Evolutionary conservation across 2,329 filamentous ascomycete species (phyloP).

Genomic region (Dothidotthia symphoricarpi): DNA sequence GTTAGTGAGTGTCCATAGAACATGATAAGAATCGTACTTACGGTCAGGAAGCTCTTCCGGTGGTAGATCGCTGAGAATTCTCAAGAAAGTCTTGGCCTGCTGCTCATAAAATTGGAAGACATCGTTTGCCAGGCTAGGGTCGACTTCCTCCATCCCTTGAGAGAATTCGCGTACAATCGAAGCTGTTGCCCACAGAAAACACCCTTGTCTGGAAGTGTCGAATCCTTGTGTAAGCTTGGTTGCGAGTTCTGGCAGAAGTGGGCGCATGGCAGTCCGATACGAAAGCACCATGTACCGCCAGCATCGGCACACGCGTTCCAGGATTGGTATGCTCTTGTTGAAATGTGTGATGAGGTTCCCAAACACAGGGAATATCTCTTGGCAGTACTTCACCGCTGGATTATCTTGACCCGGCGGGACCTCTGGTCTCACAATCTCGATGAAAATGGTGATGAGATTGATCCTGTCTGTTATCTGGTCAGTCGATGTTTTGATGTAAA

Average conservation of each 20-base stretch:
- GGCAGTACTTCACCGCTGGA: constrained; percentile 92
- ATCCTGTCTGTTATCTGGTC: constrained; percentile 65
- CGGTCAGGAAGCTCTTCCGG: constrained; percentile 71
- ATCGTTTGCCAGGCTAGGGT: constrained; percentile 74
- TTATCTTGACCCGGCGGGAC: constrained; percentile 69
- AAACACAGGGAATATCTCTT: constrained; percentile 86
- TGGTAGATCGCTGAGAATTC: constrained; percentile 81
- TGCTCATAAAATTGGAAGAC: constrained; percentile 95
- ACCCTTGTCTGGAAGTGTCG: constrained; percentile 80
- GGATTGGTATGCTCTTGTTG: constrained; percentile 78
- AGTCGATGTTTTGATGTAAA: constrained; percentile 7
- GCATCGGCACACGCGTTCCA: constrained; percentile 89
- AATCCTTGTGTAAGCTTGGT: constrained; percentile 87
- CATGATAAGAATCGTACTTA: constrained; percentile 33
- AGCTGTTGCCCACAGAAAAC: constrained; percentile 97
- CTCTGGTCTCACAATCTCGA: constrained; percentile 74
- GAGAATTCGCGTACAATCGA: constrained; percentile 95
- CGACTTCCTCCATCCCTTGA: constrained; percentile 81
- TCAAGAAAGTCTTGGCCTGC: constrained; percentile 85
- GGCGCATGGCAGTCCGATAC: constrained; percentile 84
- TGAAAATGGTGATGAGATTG: constrained; percentile 87
- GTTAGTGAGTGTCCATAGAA: constrained; percentile 11
- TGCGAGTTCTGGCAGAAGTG: constrained; percentile 79
- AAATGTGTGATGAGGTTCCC: constrained; percentile 87
- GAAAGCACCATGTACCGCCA: constrained; percentile 98